Evolutionary conservation across 371 early-diverging fungal genomes (phyloP).

Genomic region (Phascolomyces articulosus): DNA sequence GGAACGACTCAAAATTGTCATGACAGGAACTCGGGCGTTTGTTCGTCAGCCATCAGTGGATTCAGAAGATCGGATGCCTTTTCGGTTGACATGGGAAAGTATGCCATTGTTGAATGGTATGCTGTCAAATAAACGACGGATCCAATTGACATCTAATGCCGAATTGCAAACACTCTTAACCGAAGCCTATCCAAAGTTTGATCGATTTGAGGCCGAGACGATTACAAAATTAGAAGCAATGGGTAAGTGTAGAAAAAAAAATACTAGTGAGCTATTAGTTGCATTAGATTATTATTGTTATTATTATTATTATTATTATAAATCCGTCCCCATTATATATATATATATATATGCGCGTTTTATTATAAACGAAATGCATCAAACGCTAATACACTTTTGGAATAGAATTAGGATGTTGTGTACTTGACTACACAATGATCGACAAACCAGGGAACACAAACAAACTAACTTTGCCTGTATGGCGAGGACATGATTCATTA

Average conservation of each 20-base stretch:
- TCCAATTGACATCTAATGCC: constrained; percentile 17
- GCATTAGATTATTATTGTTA: no score
- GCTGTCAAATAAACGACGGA: constrained; percentile 53
- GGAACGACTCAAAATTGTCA: constrained; percentile 77
- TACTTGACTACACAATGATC: constrained; percentile 40
- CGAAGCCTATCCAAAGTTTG: constrained; percentile 63
- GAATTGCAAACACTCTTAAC: constrained; percentile 63
- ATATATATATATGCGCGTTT: no score
- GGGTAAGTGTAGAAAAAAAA: constrained; percentile 21
- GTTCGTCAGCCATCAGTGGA: constrained; percentile 68
- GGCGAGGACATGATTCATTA: constrained; percentile 72
- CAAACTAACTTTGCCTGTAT: constrained; percentile 67
- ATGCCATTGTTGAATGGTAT: constrained; percentile 66
- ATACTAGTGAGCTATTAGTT: no score
- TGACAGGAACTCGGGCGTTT: constrained; percentile 89
- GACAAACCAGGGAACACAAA: not conserved
- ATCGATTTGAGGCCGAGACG: constrained; percentile 33
- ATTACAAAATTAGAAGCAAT: constrained; percentile 9
- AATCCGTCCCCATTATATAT: no score
- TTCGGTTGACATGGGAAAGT: constrained; percentile 83
- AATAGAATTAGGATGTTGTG: constrained; percentile 46
- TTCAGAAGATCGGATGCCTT: constrained; percentile 58
- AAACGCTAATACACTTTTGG: constrained; percentile 1
- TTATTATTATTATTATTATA: no score
- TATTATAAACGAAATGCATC: no score